Evolutionary conservation across 805 yeast species (phyloP), one percentile per base, ranked within the genome.

Genomic region (Barnettozyma botsteinii): DNA sequence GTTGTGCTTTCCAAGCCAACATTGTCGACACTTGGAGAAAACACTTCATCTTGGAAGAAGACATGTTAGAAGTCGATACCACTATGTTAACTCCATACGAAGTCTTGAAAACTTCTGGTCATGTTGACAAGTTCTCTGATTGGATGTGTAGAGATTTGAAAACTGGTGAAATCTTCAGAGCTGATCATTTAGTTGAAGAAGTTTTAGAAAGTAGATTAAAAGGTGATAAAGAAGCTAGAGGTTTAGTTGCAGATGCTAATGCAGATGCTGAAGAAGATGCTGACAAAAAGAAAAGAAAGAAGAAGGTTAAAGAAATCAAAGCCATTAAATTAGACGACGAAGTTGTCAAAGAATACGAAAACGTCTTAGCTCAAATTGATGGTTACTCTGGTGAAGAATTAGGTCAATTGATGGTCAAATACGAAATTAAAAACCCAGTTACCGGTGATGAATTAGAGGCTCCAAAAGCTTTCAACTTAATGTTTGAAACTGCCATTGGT

Each of bases 401-500:
- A 57, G 98, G 97, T 51, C 84, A 86, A 58, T 69, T 93, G 52
- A 89, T 94, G 75, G 70, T 59, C 49, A 81, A 87, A 65, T 75
- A 85, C 65, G 71, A 82, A 46, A 94, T 93, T 62, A 79, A 79
- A 55, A 93, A 91, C 73, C 99, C 99, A 31, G 89, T 77, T 36
- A 88, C 95, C 46, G 85, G 84, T 49, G 94, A 85, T 33, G 71
- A 77, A 38, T 75, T 93, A 55, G 95, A 87, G 64, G 82, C 82
- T 33, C 99, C 99, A 51, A 78, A 72, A 55, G 97, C 89, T 65
- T 93, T 93, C 79, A 93, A 93, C 72, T 78, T 93, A 64, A 93
- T 93, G 99, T 93, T 93, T 62, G 98, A 91, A 69, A 93, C 99
- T 44, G 96, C 96, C 42, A 94, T 93, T 63, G 99, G 99, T 40